Conservation (phyloP, 2,329 filamentous ascomycete species). For the Paramyrothecium sp. region DNA sequence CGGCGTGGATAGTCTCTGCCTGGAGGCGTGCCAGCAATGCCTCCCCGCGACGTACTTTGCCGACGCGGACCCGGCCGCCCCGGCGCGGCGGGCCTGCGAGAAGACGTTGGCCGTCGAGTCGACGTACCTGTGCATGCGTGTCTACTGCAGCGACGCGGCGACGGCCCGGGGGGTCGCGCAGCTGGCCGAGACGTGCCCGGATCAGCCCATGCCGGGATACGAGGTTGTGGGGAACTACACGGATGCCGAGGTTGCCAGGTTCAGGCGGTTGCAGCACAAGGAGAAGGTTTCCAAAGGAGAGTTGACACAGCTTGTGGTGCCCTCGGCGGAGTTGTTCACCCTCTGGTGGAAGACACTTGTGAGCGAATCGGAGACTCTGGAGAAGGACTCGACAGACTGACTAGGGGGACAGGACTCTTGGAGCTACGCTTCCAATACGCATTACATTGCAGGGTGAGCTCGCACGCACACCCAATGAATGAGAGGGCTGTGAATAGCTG, state of each 20-base stretch:
- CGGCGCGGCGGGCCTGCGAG: conserved; percentile 21
- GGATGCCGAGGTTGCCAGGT: conserved; percentile 23
- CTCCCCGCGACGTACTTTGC: conserved; percentile 27
- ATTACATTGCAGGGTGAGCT: conserved; percentile 35
- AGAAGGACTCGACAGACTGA: not conserved
- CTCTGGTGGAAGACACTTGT: conserved; percentile 38
- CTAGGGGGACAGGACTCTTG: conserved; percentile 25
- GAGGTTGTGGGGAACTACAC: conserved; percentile 33
- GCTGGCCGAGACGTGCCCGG: conserved; percentile 34
- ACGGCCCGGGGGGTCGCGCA: conserved; percentile 17
- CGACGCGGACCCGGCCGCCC: conserved; percentile 20
- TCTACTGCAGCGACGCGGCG: conserved; percentile 29
- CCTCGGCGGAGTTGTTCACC: conserved; percentile 28
- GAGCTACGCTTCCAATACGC: conserved; percentile 30
- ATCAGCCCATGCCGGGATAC: conserved; percentile 28
- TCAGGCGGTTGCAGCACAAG: conserved; percentile 25
- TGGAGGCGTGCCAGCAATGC: conserved; percentile 27
- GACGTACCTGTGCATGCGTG: conserved; percentile 34
- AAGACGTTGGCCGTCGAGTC: conserved; percentile 27
- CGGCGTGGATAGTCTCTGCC: conserved; percentile 21
- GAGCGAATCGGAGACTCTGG: conserved; percentile 4
- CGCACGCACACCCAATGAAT: not conserved
- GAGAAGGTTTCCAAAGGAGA: conserved; percentile 14
- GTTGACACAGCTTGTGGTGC: conserved; percentile 30
- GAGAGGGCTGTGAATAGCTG: not conserved